phyloP scores from a whole-genome alignment of 176 grass and related monocot genomes.

The Paspalum vaginatum region DNA sequence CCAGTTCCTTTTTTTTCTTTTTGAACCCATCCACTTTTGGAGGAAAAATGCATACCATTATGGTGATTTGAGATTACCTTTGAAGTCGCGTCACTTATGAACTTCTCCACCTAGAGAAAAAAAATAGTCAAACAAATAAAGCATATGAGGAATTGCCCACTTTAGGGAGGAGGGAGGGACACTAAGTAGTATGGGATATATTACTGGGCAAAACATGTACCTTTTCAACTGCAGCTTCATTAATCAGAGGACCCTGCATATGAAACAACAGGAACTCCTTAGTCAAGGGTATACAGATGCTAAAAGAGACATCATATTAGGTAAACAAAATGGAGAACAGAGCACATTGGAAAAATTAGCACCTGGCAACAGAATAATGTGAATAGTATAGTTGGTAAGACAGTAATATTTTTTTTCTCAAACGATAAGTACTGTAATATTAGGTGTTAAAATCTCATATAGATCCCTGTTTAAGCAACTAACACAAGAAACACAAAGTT shows the following conservation, averaged over 20 bases:
- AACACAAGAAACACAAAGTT: constrained; percentile 10
- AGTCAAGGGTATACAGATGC: constrained; percentile 24
- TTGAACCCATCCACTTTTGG: constrained; percentile 9
- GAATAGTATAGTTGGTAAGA: background rate
- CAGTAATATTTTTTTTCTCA: background rate
- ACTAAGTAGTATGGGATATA: background rate
- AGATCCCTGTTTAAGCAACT: constrained; percentile 1
- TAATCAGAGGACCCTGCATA: constrained; percentile 94
- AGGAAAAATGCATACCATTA: background rate
- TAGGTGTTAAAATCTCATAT: constrained; percentile 26
- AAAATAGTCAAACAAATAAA: constrained; percentile 34
- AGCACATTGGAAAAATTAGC: constrained; percentile 17
- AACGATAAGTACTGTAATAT: background rate
- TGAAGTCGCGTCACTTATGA: constrained; percentile 73
- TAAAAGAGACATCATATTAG: background rate
- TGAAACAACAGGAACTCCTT: constrained; percentile 27
- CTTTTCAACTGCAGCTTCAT: constrained; percentile 87
- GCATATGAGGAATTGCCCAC: constrained; percentile 24
- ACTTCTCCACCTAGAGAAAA: constrained; percentile 82
- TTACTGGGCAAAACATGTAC: constrained; percentile 38
- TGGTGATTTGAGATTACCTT: constrained; percentile 67
- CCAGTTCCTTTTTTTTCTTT: constrained; percentile 11
- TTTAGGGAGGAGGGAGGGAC: background rate
- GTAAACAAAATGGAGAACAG: constrained; percentile 12
- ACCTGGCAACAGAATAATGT: background rate